Conservation (phyloP, 345 rosid genomes). For the Lumnitzera racemosa region DNA sequence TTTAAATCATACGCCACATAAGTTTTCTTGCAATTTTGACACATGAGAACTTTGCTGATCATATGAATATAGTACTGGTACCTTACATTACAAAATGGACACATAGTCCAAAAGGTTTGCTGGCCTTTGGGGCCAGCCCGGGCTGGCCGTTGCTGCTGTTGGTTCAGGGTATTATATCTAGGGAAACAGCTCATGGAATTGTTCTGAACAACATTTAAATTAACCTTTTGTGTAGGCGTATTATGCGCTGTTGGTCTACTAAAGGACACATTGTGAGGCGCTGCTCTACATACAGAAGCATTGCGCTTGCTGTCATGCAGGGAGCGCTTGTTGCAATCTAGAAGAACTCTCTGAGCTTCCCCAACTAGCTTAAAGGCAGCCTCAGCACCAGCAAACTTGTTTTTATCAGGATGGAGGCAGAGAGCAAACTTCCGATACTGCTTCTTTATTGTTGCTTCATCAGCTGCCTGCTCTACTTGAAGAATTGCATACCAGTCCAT, state of each 20-base stretch:
- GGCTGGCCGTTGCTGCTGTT: constrained; percentile 25
- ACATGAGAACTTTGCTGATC: constrained; percentile 28
- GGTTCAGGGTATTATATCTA: constrained; percentile 27
- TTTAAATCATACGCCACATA: constrained; percentile 41
- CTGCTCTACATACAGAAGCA: constrained; percentile 10
- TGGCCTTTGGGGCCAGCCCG: constrained; percentile 30
- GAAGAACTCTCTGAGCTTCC: constrained; percentile 80
- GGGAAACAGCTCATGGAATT: constrained; percentile 17
- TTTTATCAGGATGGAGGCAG: constrained; percentile 89
- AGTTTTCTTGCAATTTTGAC: constrained; percentile 43
- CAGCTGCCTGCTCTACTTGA: constrained; percentile 51
- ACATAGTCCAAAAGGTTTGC: constrained; percentile 56
- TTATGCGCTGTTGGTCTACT: constrained; percentile 24
- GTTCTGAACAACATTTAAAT: constrained; percentile 17
- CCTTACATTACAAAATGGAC: constrained; percentile 53
- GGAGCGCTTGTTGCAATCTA: constrained; percentile 50
- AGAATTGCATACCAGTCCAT: constrained; percentile 88
- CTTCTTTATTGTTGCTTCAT: constrained; percentile 67
- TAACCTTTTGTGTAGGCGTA: constrained; percentile 28
- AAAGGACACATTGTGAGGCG: constrained; percentile 2
- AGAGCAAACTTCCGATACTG: constrained; percentile 84
- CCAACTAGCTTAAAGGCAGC: constrained; percentile 82
- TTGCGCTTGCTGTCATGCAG: constrained; percentile 48
- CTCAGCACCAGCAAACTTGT: constrained; percentile 86
- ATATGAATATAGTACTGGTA: constrained; percentile 34